These are phyloP conservation scores for Linnemannia hyalina DNA, from an alignment of 192 early-diverging fungal genomes.

Conservation along the genomic window DNA sequence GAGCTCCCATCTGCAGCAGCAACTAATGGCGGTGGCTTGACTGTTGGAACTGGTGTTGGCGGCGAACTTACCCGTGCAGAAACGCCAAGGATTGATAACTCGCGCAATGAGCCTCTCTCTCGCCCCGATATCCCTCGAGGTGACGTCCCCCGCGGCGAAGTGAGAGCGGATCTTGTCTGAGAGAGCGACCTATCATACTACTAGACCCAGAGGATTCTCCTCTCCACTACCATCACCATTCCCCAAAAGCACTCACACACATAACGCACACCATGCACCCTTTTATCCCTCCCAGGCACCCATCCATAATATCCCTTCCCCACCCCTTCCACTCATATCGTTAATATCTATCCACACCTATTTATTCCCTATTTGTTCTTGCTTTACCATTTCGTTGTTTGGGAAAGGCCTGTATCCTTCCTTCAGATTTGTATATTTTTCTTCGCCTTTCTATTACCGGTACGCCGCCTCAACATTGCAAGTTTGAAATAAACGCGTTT, in stretches of 20 bases:
- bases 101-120: constrained; percentile 8
- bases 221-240: not conserved
- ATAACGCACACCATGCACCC: too few relatives aligned
- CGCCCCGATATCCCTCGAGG: constrained; percentile 22
- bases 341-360: not conserved
- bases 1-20: not conserved
- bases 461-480: not conserved
- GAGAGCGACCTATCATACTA: not conserved
- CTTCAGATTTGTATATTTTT: not conserved
- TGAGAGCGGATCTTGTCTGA: constrained; percentile 24
- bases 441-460: not conserved
- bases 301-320: not conserved
- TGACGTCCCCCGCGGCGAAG: constrained; percentile 22
- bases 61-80: constrained; percentile 14
- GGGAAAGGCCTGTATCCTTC: not conserved
- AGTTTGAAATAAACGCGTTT: not conserved
- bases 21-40: not conserved
- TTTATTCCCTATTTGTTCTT: not conserved
- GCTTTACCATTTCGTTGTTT: not conserved
- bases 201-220: not conserved
- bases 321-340: not conserved
- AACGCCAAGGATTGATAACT: constrained; percentile 14
- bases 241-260: not conserved
- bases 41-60: not conserved
- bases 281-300: not conserved